Evolutionary conservation across 2,329 filamentous ascomycete genomes (phyloP).

Genomic region (Zasmidium citrigriseum): DNA sequence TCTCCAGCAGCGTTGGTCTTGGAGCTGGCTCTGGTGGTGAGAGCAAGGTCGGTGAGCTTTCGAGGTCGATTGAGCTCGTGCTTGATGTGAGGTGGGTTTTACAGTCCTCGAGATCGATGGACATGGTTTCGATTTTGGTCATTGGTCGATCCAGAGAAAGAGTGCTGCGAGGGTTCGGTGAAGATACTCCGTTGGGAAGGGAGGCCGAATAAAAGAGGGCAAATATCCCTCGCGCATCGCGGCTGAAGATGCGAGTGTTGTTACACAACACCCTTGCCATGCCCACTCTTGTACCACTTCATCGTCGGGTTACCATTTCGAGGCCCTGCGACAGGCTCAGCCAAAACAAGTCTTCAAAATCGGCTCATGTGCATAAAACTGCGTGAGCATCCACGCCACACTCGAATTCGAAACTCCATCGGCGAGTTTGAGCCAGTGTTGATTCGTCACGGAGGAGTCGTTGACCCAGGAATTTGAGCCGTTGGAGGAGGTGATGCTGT

Average conservation of each 20-base stretch:
- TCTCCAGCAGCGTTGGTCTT: too few species aligned
- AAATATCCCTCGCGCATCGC: not conserved
- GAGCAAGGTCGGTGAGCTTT: too few species aligned
- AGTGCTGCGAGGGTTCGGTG: not conserved
- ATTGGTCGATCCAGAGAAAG: not conserved
- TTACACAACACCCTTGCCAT: not conserved
- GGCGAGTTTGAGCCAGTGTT: constrained; percentile 21
- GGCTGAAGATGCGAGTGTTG: too few species aligned
- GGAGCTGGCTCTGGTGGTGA: too few species aligned
- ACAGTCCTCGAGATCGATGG: too few species aligned
- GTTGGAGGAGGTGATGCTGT: constrained; percentile 9
- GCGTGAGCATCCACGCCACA: constrained; percentile 19
- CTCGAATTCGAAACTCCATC: constrained; percentile 13
- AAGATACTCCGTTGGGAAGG: not conserved
- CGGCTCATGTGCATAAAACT: constrained; percentile 10
- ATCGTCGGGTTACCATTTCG: not conserved
- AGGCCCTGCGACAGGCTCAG: not conserved
- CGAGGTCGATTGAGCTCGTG: too few species aligned
- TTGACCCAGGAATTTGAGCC: constrained; percentile 19
- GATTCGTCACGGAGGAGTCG: constrained; percentile 24
- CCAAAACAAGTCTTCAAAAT: not conserved
- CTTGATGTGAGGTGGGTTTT: not conserved
- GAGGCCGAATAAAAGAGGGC: not conserved
- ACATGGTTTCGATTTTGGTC: not conserved
- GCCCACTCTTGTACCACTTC: not conserved